Evolutionary conservation across 192 early-diverging fungal genomes (phyloP).

Genomic region (Mortierella antarctica): DNA sequence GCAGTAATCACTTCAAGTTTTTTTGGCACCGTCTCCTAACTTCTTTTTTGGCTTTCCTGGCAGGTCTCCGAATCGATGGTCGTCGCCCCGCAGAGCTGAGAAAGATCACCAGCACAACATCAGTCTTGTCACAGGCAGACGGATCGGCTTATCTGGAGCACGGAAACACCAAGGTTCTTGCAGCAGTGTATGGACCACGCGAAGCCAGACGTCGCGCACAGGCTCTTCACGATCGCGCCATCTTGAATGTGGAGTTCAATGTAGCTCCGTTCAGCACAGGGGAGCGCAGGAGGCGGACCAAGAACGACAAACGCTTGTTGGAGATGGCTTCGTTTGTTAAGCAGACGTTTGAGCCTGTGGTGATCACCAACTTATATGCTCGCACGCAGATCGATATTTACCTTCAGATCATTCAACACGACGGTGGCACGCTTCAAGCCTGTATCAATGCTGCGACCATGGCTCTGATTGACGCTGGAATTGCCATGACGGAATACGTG

Average conservation of each 20-base stretch:
- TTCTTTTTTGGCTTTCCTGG: not conserved
- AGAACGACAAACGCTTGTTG: slow-evolving; percentile 90
- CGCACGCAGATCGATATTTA: slow-evolving; percentile 94
- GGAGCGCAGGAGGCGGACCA: slow-evolving; percentile 85
- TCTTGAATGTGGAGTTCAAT: slow-evolving; percentile 91
- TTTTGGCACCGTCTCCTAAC: not conserved
- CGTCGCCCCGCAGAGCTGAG: slow-evolving; percentile 90
- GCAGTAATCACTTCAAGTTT: not conserved
- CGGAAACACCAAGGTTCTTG: slow-evolving; percentile 95
- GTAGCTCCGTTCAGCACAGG: slow-evolving; percentile 92
- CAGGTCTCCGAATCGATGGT: slow-evolving; percentile 94
- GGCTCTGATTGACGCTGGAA: slow-evolving; percentile 85
- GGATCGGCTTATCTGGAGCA: slow-evolving; percentile 96
- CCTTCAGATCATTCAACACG: slow-evolving; percentile 92
- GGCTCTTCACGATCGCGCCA: slow-evolving; percentile 75
- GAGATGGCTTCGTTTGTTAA: slow-evolving; percentile 88
- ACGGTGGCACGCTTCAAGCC: slow-evolving; percentile 85
- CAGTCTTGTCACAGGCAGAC: slow-evolving; percentile 85
- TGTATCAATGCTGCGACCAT: slow-evolving; percentile 88
- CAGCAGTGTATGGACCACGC: slow-evolving; percentile 92
- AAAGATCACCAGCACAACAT: slow-evolving; percentile 82
- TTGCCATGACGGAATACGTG: slow-evolving; percentile 86
- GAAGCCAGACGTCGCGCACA: slow-evolving; percentile 75
- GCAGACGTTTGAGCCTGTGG: slow-evolving; percentile 92
- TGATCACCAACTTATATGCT: slow-evolving; percentile 78